Conservation (phyloP, 1,284 basidiomycete genomes). For the Microbotryum intermedium region DNA sequence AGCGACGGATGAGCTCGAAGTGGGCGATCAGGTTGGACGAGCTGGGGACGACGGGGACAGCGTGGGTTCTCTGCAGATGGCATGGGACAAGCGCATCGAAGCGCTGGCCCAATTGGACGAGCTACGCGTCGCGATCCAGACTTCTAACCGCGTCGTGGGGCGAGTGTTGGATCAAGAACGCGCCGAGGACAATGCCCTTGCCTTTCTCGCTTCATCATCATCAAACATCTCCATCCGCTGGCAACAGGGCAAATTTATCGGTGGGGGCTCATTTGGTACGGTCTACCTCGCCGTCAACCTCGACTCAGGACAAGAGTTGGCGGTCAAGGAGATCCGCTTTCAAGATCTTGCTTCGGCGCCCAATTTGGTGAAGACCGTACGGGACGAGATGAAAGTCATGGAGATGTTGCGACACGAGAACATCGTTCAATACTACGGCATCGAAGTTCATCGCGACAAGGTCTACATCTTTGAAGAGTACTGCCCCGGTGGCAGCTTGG, state of each 20-base stretch:
- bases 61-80: conserved; percentile 20
- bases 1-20: not conserved
- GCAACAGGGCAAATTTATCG: conserved; percentile 98
- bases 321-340: conserved; percentile 98
- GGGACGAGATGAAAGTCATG: conserved; percentile 97
- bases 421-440: conserved; percentile 97
- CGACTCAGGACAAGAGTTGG: conserved; percentile 94
- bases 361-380: conserved; percentile 68
- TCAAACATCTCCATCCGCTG: conserved; percentile 95
- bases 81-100: conserved; percentile 27
- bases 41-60: conserved; percentile 7
- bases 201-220: conserved; percentile 74
- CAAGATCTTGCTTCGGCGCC: conserved; percentile 70
- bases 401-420: conserved; percentile 97
- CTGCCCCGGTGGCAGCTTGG: conserved; percentile 91
- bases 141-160: conserved; percentile 67
- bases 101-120: conserved; percentile 48
- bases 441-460: conserved; percentile 97
- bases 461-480: conserved; percentile 99
- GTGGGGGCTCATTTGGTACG: conserved; percentile 90
- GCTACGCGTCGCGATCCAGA: conserved; percentile 52
- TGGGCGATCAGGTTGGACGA: not conserved
- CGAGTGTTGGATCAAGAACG: conserved; percentile 86
- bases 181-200: conserved; percentile 78
- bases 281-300: conserved; percentile 98